Conservation (phyloP, 2,329 filamentous ascomycete species). For the Acephala macrosclerotiorum region DNA sequence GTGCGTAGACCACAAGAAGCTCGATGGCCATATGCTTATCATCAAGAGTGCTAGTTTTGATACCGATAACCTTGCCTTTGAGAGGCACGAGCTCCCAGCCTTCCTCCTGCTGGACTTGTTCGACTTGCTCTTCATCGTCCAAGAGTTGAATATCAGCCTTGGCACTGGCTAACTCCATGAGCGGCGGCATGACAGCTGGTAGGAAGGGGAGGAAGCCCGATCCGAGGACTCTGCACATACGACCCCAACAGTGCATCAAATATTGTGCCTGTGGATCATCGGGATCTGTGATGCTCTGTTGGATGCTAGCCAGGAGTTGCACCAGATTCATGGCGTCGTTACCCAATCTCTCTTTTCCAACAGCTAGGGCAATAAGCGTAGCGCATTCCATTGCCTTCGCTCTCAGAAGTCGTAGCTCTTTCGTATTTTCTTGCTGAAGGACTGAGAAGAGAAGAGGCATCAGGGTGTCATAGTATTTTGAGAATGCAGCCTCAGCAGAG, state of each 20-base stretch:
- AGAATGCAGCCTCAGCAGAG: constrained; percentile 92
- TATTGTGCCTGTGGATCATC: constrained; percentile 98
- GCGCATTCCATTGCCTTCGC: constrained; percentile 99
- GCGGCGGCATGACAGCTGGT: constrained; percentile 90
- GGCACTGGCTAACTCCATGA: constrained; percentile 88
- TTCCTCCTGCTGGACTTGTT: constrained; percentile 91
- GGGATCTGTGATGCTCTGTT: constrained; percentile 83
- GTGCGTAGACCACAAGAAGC: constrained; percentile 94
- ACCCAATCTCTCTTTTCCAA: constrained; percentile 91
- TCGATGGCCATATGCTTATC: constrained; percentile 99
- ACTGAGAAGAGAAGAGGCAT: constrained; percentile 96
- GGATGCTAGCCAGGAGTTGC: constrained; percentile 85
- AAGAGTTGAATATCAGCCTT: constrained; percentile 97
- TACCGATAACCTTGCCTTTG: constrained; percentile 98
- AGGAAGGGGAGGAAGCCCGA: constrained; percentile 93
- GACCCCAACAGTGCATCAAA: constrained; percentile 97
- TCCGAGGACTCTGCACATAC: constrained; percentile 95
- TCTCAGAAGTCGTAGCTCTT: constrained; percentile 88
- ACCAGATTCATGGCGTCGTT: constrained; percentile 87
- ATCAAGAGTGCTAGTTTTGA: constrained; percentile 94
- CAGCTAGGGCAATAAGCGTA: constrained; percentile 92
- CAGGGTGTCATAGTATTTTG: constrained; percentile 92
- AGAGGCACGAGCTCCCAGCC: constrained; percentile 97
- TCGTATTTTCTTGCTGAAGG: constrained; percentile 86
- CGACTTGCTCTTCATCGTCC: constrained; percentile 93